phyloP scores from a whole-genome alignment of 345 rosid species.

The Erysimum cheiranthoides region DNA sequence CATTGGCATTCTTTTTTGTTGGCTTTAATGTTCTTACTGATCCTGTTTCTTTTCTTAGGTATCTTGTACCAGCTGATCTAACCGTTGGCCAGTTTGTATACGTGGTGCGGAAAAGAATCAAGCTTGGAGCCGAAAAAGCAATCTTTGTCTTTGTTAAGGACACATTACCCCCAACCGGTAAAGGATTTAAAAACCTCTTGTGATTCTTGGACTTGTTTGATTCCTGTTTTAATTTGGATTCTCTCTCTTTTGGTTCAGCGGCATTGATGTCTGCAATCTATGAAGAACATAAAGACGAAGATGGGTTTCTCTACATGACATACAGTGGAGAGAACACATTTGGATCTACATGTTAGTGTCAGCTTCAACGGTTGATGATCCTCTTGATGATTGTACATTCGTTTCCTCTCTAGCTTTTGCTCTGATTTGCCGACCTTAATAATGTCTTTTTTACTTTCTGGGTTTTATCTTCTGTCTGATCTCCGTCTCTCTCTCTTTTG shows the following conservation, averaged over 20 bases:
- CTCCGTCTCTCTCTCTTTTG: not conserved
- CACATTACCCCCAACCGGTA: constrained; percentile 83
- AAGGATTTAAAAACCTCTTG: not conserved
- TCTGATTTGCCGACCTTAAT: constrained; percentile 26
- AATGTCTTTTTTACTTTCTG: constrained; percentile 19
- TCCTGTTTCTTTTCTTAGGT: constrained; percentile 49
- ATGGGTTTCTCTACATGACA: constrained; percentile 82
- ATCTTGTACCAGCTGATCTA: constrained; percentile 85
- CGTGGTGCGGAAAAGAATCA: constrained; percentile 83
- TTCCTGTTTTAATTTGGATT: not conserved
- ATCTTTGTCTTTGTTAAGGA: constrained; percentile 83
- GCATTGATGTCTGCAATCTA: constrained; percentile 79
- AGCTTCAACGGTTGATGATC: constrained; percentile 15
- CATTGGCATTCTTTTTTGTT: not conserved
- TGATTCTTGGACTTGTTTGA: not conserved
- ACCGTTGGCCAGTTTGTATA: constrained; percentile 88
- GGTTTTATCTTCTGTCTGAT: constrained; percentile 17
- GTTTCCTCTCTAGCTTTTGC: constrained; percentile 7
- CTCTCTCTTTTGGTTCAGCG: constrained; percentile 44
- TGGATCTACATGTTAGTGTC: constrained; percentile 47
- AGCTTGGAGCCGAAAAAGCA: constrained; percentile 80
- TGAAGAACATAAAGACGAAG: constrained; percentile 81
- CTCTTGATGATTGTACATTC: constrained; percentile 40
- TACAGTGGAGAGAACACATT: constrained; percentile 92
- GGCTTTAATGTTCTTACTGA: not conserved